Conservation (phyloP, 2,329 filamentous ascomycete genomes). For the Neofusicoccum cordaticola region DNA sequence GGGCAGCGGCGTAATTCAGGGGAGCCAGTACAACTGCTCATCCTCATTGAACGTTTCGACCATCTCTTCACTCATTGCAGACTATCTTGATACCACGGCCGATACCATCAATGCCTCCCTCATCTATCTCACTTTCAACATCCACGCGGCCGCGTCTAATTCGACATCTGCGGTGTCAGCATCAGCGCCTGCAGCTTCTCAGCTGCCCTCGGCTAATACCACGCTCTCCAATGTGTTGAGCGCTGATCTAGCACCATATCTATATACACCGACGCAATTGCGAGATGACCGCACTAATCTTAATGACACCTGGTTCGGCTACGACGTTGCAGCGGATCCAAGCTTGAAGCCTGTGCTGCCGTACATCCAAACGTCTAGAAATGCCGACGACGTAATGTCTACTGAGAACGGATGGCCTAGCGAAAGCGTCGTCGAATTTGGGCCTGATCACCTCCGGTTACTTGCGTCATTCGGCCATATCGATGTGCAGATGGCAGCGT, state of each 20-base stretch:
- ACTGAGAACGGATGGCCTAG: conserved; percentile 64
- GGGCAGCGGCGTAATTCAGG: conserved; percentile 35
- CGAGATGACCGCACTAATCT: conserved; percentile 53
- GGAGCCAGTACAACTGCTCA: conserved; percentile 56
- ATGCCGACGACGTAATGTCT: conserved; percentile 34
- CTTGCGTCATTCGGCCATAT: conserved; percentile 56
- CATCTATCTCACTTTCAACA: conserved; percentile 55
- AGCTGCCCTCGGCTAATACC: conserved; percentile 46
- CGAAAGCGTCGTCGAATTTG: conserved; percentile 57
- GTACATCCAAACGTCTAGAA: conserved; percentile 19
- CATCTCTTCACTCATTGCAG: conserved; percentile 49
- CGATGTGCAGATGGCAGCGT: conserved; percentile 56
- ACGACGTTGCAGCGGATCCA: background rate
- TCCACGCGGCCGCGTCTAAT: conserved; percentile 53
- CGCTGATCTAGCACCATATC: conserved; percentile 47
- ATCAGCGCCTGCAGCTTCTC: conserved; percentile 36
- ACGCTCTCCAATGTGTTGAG: conserved; percentile 49
- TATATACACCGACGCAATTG: conserved; percentile 56
- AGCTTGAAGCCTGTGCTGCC: background rate
- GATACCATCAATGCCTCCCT: conserved; percentile 56
- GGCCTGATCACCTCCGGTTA: conserved; percentile 50
- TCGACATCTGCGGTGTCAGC: conserved; percentile 41
- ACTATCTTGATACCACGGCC: conserved; percentile 53
- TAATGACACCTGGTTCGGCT: conserved; percentile 57
- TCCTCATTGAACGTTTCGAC: conserved; percentile 49